Percentiles rank a stretch among this genome's conserved stretches.
Evolutionary conservation across 768 basidiomycete genomes (phyloP).

Genomic region (Pulveroboletus sp.): DNA sequence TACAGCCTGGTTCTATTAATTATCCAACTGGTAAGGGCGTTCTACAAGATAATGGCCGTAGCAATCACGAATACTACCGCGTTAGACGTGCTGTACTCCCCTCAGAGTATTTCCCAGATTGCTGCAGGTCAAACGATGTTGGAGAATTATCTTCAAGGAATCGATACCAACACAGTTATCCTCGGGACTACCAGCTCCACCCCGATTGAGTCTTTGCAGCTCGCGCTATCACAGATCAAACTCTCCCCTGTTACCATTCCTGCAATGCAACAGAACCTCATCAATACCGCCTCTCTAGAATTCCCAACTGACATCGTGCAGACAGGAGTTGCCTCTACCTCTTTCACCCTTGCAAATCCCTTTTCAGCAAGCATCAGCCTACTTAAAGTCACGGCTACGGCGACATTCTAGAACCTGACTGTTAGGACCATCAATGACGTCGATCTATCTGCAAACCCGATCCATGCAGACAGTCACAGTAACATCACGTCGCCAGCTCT

Average conservation of each 20-base stretch:
- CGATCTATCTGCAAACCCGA: slow-evolving; percentile 51
- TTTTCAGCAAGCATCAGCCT: slow-evolving; percentile 72
- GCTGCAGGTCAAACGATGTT: slow-evolving; percentile 52
- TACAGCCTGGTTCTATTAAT: slow-evolving; percentile 51
- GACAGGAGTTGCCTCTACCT: slow-evolving; percentile 54
- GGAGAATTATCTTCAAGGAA: slow-evolving; percentile 66
- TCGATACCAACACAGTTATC: slow-evolving; percentile 52
- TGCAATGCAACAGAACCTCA: slow-evolving; percentile 56
- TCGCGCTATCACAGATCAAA: slow-evolving; percentile 55
- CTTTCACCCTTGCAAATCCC: slow-evolving; percentile 59
- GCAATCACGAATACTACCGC: slow-evolving; percentile 2
- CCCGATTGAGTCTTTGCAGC: slow-evolving; percentile 53
- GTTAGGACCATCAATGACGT: slow-evolving; percentile 56
- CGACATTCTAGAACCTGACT: slow-evolving; percentile 49
- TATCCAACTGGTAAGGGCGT: slow-evolving; percentile 48
- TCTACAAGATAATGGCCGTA: neutral
- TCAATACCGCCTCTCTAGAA: slow-evolving; percentile 48
- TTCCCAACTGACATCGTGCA: slow-evolving; percentile 60
- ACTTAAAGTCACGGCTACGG: slow-evolving; percentile 48
- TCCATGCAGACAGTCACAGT: slow-evolving; percentile 55
- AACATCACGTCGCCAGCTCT: slow-evolving; percentile 52
- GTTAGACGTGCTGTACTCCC: slow-evolving; percentile 56
- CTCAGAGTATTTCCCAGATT: slow-evolving; percentile 46
- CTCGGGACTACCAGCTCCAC: slow-evolving; percentile 53
- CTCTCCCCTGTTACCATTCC: slow-evolving; percentile 62